Base-by-base conservation (phyloP, 441 rosid genomes). In the Populus hybrid region DNA sequence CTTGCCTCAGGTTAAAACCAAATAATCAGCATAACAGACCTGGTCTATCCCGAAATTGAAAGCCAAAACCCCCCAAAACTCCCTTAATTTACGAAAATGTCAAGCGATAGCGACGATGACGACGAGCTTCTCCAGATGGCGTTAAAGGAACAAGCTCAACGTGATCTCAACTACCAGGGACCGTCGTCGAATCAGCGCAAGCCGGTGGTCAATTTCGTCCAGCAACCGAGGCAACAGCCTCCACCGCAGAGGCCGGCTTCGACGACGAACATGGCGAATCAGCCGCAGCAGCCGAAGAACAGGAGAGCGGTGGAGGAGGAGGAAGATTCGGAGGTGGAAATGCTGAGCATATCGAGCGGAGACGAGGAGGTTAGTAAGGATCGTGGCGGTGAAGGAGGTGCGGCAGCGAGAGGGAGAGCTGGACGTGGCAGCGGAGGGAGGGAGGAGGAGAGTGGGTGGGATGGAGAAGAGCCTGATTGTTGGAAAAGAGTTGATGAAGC, bases 71-170 rank as follows among this genome's bases (percentile, higher is more conserved):
- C 61, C 32, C 67, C 0, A 16, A 11, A 30, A 66, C 73, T 70
- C 74, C 66, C 71, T 75, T 70, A 14, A 75, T 70, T 74, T 74
- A 75, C 59, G 64, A 85, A 64, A 81, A 96, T 96, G 99, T 89
- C 98, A 10, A 92, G 88, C 87, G 98, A 90, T 84, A 90, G 99
- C 86, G 94, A 90, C 59, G 91, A 93, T 85, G 98, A 94, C 85
- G 98, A 96, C 42, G 97, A 93, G 91, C 97, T 94, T 79, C 98
- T 96, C 72, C 97, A 96, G 85, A 91, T 90, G 91, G 99, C 99
- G n/a, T 81, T 96, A 81, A 92, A 87, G 81, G 99, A 96, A 85
- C 99, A 96, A 76, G 81, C 99, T 28, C 86, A 89, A 71, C 91
- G 98, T 78, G 89, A 92, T 86, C 80, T 89, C 80, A 90, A 81